Evolutionary conservation across 2,329 filamentous ascomycete genomes (phyloP), one percentile per base, ranked within the genome.

Genomic region (Hymenoscyphus fraxineus): DNA sequence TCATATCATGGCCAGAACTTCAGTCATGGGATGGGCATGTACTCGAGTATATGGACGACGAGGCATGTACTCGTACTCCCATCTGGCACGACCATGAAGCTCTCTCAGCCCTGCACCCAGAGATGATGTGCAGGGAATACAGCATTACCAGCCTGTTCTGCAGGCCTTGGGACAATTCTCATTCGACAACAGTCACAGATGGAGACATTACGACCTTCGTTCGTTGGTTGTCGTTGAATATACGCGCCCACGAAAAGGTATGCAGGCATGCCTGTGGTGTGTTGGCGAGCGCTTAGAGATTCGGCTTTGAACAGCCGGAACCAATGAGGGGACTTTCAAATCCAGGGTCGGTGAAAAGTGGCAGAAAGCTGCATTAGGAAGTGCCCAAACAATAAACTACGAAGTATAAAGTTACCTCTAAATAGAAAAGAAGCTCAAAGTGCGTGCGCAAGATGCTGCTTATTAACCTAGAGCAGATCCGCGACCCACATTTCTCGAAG

Each of bases 141-240:
- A 35, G 55, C 31, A 57, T 57, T 16, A 32, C 16, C 55, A 35
- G 55, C 10, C 27, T 57, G 55, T 19, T 57, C n/a, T 6, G 27
- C 55, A 57, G 27, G 32, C 55, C 55, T n/a, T 64, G 35, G 35
- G 58, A 32, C n/a, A 40, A 47, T 22, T 66, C 63, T 70, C 63
- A 74, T 74, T 73, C 71, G 73, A 68, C 60, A 27, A 65, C 70
- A 71, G 65, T 71, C 65, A 68, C 70, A 63, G 60, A 57, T 64
- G 38, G 60, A 64, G 60, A 62, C 59, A 66, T 66, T 68, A 32
- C 32, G 31, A 13, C 27, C 55, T 38, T 57, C 59, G 64, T 69
- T 71, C 65, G 67, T 67, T 70, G 69, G 64, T 58, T n/a, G 58
- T 67, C 60, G 68, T 70, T 59, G 63, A 69, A 54, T 56, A 68